These are phyloP conservation scores for Rhodotorula kratochvilovae DNA, from an alignment of 768 basidiomycete species.

Conservation along the genomic window DNA sequence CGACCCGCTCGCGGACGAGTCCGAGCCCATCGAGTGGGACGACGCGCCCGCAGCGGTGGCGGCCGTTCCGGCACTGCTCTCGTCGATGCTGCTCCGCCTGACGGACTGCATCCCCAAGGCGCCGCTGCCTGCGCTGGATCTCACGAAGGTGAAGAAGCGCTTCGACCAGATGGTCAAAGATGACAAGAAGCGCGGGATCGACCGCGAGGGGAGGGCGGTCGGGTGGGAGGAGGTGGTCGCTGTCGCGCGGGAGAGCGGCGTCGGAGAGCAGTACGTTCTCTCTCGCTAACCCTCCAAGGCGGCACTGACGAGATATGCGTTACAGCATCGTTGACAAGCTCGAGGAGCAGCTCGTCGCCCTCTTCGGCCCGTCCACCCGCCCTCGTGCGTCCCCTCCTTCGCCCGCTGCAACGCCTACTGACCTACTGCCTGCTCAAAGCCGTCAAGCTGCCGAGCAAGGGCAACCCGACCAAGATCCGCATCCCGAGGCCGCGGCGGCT, in stretches of 20 bases:
- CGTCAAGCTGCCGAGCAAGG: not conserved
- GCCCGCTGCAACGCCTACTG: not conserved
- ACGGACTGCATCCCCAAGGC: constrained; percentile 15
- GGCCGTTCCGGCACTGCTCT: not conserved
- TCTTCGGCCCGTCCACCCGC: not conserved
- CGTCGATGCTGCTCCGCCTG: not conserved
- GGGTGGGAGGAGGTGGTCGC: constrained; percentile 28
- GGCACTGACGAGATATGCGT: not conserved
- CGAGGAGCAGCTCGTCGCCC: not conserved
- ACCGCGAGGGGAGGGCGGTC: not conserved
- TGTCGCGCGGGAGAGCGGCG: constrained; percentile 3
- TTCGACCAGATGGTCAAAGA: not conserved
- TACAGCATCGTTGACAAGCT: not conserved
- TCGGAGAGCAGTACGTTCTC: constrained; percentile 6
- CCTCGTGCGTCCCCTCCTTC: not conserved
- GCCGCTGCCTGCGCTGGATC: constrained; percentile 13
- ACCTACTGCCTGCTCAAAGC: not conserved
- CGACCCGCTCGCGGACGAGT: not conserved
- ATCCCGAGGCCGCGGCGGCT: not conserved
- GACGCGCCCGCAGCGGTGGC: not conserved
- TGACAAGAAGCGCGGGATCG: not conserved
- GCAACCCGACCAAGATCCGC: not conserved
- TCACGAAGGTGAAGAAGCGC: not conserved
- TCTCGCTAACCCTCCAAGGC: too few relatives aligned
- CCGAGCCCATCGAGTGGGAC: not conserved